Base-by-base conservation (phyloP, 176 grass and related monocot genomes). In the Cymbopogon citratus region DNA sequence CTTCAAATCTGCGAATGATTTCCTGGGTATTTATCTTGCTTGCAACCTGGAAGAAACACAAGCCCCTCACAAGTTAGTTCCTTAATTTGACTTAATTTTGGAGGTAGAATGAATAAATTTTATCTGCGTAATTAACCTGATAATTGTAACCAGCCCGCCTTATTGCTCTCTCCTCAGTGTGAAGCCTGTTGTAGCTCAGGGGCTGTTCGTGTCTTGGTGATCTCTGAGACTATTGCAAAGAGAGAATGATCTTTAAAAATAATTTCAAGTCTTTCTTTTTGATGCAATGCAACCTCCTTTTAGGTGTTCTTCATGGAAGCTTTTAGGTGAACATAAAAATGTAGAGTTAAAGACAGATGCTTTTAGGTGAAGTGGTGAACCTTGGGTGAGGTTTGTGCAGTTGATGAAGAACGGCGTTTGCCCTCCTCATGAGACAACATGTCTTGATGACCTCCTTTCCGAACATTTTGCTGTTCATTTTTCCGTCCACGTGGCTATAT, bases 1-100 rank as follows among this genome's bases (percentile, higher is more conserved):
- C 92, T 77, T 98, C 92, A 79, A 98, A 98, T 74, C 92, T 94
- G 12, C 84, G 75, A 77, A 98, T 93, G 35, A 94, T 94, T 78
- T 91, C 88, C 78, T 86, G 76, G 41, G 92, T 94, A 78, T 91
- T 91, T 89, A 92, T 89, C 87, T 98, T 94, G 84, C 88, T 98
- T 29, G 95, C 83, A 59, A 94, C 81, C n/a, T n/a, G n/a, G n/a
- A n/a, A n/a, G n/a, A n/a, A n/a, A n/a, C n/a, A n/a, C n/a, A n/a
- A n/a, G n/a, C n/a, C n/a, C n/a, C n/a, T n/a, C n/a, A n/a, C n/a
- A n/a, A n/a, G n/a, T n/a, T n/a, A n/a, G n/a, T n/a, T n/a, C n/a
- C n/a, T n/a, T n/a, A n/a, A n/a, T n/a, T n/a, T n/a, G n/a, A n/a
- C n/a, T n/a, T n/a, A n/a, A n/a, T n/a, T n/a, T n/a, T n/a, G n/a